phyloP scores from a whole-genome alignment of 2,329 filamentous ascomycete species.

The Clathrospora elynae region DNA sequence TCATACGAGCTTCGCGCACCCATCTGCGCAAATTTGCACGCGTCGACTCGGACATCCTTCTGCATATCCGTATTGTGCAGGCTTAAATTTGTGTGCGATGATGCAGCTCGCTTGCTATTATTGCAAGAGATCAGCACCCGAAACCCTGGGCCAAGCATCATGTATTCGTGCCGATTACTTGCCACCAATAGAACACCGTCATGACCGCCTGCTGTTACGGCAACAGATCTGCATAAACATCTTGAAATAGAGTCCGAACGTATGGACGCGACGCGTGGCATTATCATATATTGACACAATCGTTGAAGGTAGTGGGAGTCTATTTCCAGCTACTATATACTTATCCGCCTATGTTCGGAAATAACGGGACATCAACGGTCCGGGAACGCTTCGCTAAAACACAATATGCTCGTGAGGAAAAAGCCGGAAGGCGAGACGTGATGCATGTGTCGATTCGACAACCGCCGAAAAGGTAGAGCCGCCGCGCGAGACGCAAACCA shows the following conservation, averaged over 20 bases:
- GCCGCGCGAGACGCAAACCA: conserved; percentile 6
- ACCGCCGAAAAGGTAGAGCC: conserved; percentile 4
- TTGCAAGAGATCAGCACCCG: conserved; percentile 15
- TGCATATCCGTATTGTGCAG: conserved; percentile 8
- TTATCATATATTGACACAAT: conserved; percentile 15
- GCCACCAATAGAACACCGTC: background rate
- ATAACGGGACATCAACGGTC: conserved; percentile 7
- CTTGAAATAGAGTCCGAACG: conserved; percentile 9
- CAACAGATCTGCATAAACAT: conserved; percentile 5
- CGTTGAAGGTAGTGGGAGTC: conserved; percentile 17
- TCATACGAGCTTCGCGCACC: background rate
- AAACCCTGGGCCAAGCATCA: conserved; percentile 13
- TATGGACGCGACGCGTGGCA: conserved; percentile 26
- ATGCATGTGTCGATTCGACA: conserved; percentile 3
- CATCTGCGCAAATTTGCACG: background rate
- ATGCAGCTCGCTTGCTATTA: conserved; percentile 16
- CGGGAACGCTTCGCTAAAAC: conserved; percentile 19
- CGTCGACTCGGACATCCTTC: conserved; percentile 6
- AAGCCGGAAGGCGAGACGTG: conserved; percentile 8
- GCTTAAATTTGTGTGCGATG: conserved; percentile 5
- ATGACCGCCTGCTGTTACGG: conserved; percentile 10
- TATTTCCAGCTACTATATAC: conserved; percentile 31
- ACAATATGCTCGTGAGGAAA: conserved; percentile 11
- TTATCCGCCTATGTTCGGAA: conserved; percentile 18
- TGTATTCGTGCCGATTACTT: conserved; percentile 10